Conservation (phyloP, 2,329 filamentous ascomycete genomes). For the Achaetomium macrosporum region DNA sequence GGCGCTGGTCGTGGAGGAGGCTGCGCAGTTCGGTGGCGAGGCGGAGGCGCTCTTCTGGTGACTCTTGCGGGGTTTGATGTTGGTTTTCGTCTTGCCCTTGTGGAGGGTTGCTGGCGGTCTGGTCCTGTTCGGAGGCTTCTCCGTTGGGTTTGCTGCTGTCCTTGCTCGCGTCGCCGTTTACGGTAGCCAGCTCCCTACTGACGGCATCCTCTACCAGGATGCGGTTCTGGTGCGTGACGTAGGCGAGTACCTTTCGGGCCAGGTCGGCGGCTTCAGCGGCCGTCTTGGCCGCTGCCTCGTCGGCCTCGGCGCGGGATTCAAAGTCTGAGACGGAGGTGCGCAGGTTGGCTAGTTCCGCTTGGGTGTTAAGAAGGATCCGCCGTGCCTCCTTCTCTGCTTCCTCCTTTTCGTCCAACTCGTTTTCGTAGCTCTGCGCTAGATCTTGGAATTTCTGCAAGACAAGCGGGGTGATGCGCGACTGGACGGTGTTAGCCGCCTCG, state of each 20-base stretch:
- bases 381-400: constrained; percentile 62
- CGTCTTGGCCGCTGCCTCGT: constrained; percentile 47
- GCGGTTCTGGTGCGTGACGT: constrained; percentile 44
- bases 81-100: constrained; percentile 37
- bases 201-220: constrained; percentile 48
- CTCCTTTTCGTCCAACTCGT: constrained; percentile 69
- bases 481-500: constrained; percentile 62
- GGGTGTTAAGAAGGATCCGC: constrained; percentile 59
- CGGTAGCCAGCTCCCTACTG: constrained; percentile 42
- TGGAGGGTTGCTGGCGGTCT: constrained; percentile 27
- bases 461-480: constrained; percentile 62
- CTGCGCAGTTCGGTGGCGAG: constrained; percentile 53
- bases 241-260: constrained; percentile 32
- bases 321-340: constrained; percentile 55
- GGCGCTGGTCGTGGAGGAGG: constrained; percentile 53
- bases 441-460: constrained; percentile 68
- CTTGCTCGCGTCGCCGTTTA: constrained; percentile 39
- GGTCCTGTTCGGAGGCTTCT: constrained; percentile 46
- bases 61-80: constrained; percentile 9
- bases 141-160: constrained; percentile 37
- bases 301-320: constrained; percentile 49
- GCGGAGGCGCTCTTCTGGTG: constrained; percentile 48
- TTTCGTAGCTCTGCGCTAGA: constrained; percentile 64
- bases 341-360: constrained; percentile 58
- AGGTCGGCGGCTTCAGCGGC: constrained; percentile 45